Evolutionary conservation across 192 early-diverging fungal species (phyloP), one percentile per base, ranked within the genome.

Genomic region (Kickxella alabastrina): DNA sequence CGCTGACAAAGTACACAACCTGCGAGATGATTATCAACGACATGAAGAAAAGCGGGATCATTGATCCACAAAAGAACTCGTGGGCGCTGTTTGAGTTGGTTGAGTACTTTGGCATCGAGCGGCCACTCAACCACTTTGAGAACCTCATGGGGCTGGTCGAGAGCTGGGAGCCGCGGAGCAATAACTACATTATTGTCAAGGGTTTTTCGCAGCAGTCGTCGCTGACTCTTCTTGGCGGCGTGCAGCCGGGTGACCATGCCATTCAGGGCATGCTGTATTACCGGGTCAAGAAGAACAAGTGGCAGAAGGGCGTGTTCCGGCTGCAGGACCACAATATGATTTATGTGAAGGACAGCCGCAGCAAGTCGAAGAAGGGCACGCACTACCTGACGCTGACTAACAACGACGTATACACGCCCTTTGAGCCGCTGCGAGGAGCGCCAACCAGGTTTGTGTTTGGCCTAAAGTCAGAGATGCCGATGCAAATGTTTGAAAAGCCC

Each of bases 41-140:
- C 54, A 65, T 94, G 46, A 73, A 82, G 36, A 65, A 83, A 46
- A 78, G 76, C 41, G 76, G 67, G n/a, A 70, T 83, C 40, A 68
- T 87, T 10, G 69, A 80, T 21, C 38, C 65, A 4, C 50, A 61
- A 23, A 61, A 72, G 61, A 43, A 46, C 56, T 57, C 55, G 4
- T 97, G 92, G 92, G 87, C 91, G 5, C 68, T 98, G 29, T 98
- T 98, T 78, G 95, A 98, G 60, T 75, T 93, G 28, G 83, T 87
- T 25, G 87, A 88, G 54, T 83, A 94, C 53, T 83, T 87, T 70
- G 85, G 86, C 28, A 72, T 95, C 39, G 94, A 97, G 73, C 80
- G 95, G 52, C 92, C 92, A 19, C 52, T 97, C 27, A 80, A 89
- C 22, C 88, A 92, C 57, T 97, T 91, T 87, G 95, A 95, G 61